phyloP scores from a whole-genome alignment of 2,329 filamentous ascomycete species.

The Aspergillus sergii region DNA sequence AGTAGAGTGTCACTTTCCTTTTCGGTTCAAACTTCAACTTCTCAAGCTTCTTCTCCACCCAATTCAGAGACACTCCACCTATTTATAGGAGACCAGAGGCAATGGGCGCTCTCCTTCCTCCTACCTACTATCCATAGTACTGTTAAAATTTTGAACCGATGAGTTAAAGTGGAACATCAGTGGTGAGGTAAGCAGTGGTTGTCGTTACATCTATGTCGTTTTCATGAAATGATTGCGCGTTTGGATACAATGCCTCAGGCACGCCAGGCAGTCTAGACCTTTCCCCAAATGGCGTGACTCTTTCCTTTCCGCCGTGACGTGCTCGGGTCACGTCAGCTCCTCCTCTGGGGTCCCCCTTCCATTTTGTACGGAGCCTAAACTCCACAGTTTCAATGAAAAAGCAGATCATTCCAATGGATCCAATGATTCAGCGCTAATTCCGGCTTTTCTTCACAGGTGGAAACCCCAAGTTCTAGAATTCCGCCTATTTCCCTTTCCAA shows the following conservation, averaged over 20 bases:
- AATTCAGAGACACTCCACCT: constrained; percentile 8
- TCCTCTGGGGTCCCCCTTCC: background rate
- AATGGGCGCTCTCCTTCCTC: background rate
- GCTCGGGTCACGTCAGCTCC: constrained; percentile 4
- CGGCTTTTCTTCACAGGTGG: background rate
- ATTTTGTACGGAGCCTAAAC: background rate
- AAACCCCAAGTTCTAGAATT: constrained; percentile 8
- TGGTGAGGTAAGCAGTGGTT: constrained; percentile 14
- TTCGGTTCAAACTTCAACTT: background rate
- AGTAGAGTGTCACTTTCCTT: background rate
- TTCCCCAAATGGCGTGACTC: constrained; percentile 12
- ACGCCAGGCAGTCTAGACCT: constrained; percentile 17
- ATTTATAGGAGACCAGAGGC: constrained; percentile 9
- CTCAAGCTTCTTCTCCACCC: constrained; percentile 6
- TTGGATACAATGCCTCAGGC: constrained; percentile 6
- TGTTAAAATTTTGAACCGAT: background rate
- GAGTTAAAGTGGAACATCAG: background rate
- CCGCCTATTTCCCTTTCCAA: background rate
- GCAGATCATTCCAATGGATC: background rate
- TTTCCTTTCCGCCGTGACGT: constrained; percentile 3
- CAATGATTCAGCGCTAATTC: background rate
- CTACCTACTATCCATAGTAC: background rate
- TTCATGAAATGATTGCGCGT: constrained; percentile 3
- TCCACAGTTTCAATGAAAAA: background rate
- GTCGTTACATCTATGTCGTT: constrained; percentile 4